A percentile compares a stretch with the other conserved stretches of the same genome.
These are phyloP conservation scores for Suhomyces sp. DNA, from an alignment of 805 yeast species.

Conservation along the genomic window DNA sequence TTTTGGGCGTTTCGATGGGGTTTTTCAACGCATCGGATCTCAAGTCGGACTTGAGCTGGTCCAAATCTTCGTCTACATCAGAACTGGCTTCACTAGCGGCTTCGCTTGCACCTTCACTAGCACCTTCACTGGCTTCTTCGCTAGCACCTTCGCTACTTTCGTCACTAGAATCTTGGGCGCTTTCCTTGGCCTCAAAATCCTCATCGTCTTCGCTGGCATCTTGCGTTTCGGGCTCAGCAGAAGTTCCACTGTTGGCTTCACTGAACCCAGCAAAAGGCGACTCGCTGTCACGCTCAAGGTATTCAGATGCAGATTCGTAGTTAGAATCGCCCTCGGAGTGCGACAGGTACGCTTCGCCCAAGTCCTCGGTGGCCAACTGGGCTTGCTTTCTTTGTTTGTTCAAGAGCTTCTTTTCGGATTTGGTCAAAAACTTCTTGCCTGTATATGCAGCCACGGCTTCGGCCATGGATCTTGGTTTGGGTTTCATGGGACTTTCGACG, in stretches of 20 bases:
- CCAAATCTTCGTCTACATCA: slow-evolving; percentile 15
- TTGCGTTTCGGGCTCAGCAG: slow-evolving; percentile 3
- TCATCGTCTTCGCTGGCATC: slow-evolving; percentile 1
- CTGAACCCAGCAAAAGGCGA: slow-evolving; percentile 13
- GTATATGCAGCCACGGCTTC: slow-evolving; percentile 59
- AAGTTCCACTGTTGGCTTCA: background rate
- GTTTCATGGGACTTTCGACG: slow-evolving; percentile 13
- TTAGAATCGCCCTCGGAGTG: slow-evolving; percentile 20
- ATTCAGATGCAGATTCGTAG: slow-evolving; percentile 35
- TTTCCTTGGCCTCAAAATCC: slow-evolving; percentile 7
- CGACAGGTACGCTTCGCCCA: slow-evolving; percentile 15
- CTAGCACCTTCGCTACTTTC: background rate
- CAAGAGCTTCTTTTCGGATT: slow-evolving; percentile 38
- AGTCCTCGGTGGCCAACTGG: slow-evolving; percentile 15
- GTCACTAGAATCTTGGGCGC: background rate
- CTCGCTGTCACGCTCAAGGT: slow-evolving; percentile 15
- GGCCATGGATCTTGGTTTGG: slow-evolving; percentile 49
- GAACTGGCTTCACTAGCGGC: slow-evolving; percentile 25
- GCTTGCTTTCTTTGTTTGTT: slow-evolving; percentile 22
- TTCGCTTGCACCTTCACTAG: background rate
- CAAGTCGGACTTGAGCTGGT: slow-evolving; percentile 12
- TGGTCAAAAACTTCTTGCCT: slow-evolving; percentile 51
- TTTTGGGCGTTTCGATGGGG: background rate
- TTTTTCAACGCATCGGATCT: slow-evolving; percentile 14
- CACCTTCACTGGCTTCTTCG: background rate